Evolutionary conservation across 306 rosid genomes (phyloP).

Genomic region (Sesbania bispinosa): DNA sequence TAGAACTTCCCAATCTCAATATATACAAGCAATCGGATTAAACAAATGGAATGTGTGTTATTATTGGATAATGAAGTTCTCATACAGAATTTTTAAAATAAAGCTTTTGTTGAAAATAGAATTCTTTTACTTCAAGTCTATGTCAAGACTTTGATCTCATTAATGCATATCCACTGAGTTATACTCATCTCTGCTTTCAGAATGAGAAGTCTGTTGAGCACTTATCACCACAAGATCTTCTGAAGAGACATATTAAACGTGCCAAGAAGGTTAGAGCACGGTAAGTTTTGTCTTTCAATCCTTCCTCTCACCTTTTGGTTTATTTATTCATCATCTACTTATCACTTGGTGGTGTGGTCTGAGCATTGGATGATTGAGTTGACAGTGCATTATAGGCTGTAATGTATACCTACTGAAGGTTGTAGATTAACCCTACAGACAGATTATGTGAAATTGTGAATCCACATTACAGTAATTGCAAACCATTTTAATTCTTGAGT

Average conservation of each 20-base stretch:
- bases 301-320: conserved; percentile 7
- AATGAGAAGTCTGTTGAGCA: conserved; percentile 49
- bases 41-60: too few relatives aligned
- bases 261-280: conserved; percentile 85
- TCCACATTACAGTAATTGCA: background rate
- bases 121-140: background rate
- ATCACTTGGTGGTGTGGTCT: background rate
- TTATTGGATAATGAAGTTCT: background rate
- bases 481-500: too few relatives aligned
- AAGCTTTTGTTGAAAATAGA: conserved; percentile 5
- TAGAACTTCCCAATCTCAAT: background rate
- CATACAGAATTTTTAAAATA: background rate
- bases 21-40: background rate
- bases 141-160: background rate
- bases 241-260: conserved; percentile 64
- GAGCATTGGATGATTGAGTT: background rate
- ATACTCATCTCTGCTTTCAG: conserved; percentile 38
- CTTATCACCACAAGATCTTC: conserved; percentile 49
- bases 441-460: background rate
- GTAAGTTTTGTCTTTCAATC: conserved; percentile 35
- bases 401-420: background rate
- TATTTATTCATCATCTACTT: conserved; percentile 3
- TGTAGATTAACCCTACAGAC: background rate
- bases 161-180: conserved; percentile 3
- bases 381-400: background rate